A percentile compares a stretch with the other conserved stretches of the same genome.
These are phyloP conservation scores for Tieghemiomyces parasiticus DNA, from an alignment of 192 early-diverging fungal species.

Conservation along the genomic window DNA sequence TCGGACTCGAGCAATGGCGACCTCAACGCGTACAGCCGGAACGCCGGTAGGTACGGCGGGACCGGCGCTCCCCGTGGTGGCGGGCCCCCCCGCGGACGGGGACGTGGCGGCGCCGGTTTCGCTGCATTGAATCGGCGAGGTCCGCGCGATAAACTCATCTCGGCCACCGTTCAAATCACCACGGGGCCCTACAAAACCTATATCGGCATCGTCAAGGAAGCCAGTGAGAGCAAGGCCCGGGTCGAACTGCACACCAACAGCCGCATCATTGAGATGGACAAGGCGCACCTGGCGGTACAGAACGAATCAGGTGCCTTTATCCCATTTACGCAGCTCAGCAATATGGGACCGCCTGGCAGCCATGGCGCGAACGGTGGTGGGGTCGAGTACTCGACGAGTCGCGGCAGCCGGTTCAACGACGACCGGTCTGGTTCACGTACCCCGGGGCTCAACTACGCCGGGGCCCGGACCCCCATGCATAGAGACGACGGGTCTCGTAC, in stretches of 20 bases:
- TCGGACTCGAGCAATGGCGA: constrained; percentile 11
- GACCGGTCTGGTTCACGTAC: constrained; percentile 8
- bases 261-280: constrained; percentile 62
- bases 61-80: not conserved
- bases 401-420: not conserved
- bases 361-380: constrained; percentile 4
- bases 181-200: constrained; percentile 95
- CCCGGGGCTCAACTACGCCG: constrained; percentile 13
- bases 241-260: constrained; percentile 90
- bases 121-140: constrained; percentile 12
- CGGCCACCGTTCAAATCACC: constrained; percentile 67
- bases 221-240: constrained; percentile 47
- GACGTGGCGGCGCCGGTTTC: constrained; percentile 24
- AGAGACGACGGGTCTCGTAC: constrained; percentile 30
- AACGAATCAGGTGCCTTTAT: constrained; percentile 37
- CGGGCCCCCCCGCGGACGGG: constrained; percentile 21
- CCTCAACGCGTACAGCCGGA: constrained; percentile 17
- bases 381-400: constrained; percentile 13
- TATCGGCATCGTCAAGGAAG: constrained; percentile 88
- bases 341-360: not conserved
- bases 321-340: constrained; percentile 18
- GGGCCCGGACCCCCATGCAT: constrained; percentile 19
- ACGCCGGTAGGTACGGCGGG: too few relatives aligned
- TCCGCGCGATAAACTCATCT: constrained; percentile 35
- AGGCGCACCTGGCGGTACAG: constrained; percentile 52